These are phyloP conservation scores for Raffaelea albimanens DNA, from an alignment of 2,329 filamentous ascomycete genomes.

Conservation along the genomic window DNA sequence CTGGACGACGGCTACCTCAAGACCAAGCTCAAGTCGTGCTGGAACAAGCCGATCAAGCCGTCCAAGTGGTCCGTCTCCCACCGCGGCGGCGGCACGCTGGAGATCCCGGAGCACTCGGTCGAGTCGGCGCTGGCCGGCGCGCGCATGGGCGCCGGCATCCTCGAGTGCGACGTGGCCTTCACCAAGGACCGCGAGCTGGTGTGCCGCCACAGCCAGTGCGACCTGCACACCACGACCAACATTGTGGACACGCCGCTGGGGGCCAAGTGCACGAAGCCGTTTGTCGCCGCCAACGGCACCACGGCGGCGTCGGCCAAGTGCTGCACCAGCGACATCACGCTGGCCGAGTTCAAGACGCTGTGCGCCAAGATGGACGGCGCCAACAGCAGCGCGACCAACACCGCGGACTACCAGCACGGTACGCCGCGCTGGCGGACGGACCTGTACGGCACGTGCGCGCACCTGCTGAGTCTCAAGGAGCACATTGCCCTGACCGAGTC, in stretches of 20 bases:
- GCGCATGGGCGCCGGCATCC: constrained; percentile 56
- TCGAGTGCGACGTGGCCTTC: constrained; percentile 61
- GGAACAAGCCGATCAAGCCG: constrained; percentile 40
- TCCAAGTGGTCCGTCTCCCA: constrained; percentile 52
- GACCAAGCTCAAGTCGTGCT: constrained; percentile 47
- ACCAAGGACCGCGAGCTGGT: constrained; percentile 57
- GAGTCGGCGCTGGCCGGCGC: constrained; percentile 48
- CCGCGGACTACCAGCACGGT: constrained; percentile 44
- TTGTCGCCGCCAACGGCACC: constrained; percentile 37
- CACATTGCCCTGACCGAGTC: constrained; percentile 7
- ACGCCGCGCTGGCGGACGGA: constrained; percentile 56
- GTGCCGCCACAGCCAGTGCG: constrained; percentile 58
- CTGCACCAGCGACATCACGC: constrained; percentile 63
- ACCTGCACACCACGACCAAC: constrained; percentile 60
- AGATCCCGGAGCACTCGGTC: constrained; percentile 55
- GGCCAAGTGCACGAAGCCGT: constrained; percentile 53
- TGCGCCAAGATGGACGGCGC: constrained; percentile 63
- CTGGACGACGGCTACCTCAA: constrained; percentile 54
- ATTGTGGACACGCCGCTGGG: constrained; percentile 54
- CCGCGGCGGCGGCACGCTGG: constrained; percentile 50
- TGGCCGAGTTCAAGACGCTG: constrained; percentile 56
- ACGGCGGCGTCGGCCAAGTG: constrained; percentile 53
- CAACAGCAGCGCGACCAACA: constrained; percentile 48
- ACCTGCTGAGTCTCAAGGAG: constrained; percentile 7
- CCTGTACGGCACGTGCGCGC: constrained; percentile 11